Base-by-base conservation (phyloP, 73 alveolate genomes). In the Paramecium bursaria region DNA sequence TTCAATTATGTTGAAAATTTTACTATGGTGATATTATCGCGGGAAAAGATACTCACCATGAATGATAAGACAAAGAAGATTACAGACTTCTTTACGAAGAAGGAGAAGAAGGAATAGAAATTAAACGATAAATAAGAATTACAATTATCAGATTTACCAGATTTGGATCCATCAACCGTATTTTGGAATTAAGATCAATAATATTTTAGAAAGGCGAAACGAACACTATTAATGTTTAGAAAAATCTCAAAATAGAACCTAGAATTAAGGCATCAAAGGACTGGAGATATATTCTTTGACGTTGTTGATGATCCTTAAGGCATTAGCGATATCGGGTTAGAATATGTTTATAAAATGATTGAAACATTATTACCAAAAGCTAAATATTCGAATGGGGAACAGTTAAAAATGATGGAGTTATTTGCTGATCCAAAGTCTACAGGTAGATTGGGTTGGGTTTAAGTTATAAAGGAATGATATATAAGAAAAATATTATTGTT, bases 361-460 rank as follows among this genome's bases (percentile, higher is more conserved):
- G 94, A 91, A 51, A 91, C 96, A 42, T 88, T 86, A 14, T 79
- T 91, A 0, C 94, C 94, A 3, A 88, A 91, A 48, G 94, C 96
- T 22, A 27, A 75, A 17, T 75, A 57, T 2, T 61, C 60, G 48
- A 22, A 13, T 3, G 88, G 90, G 74, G 88, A 53, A 15, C 17
- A 31, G n/a, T 74, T 87, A 17, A 91, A 75, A 74, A 79, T 74
- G 90, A 50, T 91, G 50, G 96, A 91, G 54, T 73, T 91, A 76
- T 91, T 17, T 79, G 80, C 74, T 14, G 46, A 15, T 22, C 44
- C 39, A 22, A 44, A 54, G 9, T 33, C 47, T 1, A 29, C 51
- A 26, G 85, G 54, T n/a, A 33, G 74, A 17, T 39, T 1, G 13
- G 89, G 88, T 22, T 53, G 82, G 82, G 53, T 53, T 13, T 21